Evolutionary conservation across 129 eudicot genomes (phyloP), one percentile per base, ranked within the genome.

Genomic region (Flaveria ramosissima): DNA sequence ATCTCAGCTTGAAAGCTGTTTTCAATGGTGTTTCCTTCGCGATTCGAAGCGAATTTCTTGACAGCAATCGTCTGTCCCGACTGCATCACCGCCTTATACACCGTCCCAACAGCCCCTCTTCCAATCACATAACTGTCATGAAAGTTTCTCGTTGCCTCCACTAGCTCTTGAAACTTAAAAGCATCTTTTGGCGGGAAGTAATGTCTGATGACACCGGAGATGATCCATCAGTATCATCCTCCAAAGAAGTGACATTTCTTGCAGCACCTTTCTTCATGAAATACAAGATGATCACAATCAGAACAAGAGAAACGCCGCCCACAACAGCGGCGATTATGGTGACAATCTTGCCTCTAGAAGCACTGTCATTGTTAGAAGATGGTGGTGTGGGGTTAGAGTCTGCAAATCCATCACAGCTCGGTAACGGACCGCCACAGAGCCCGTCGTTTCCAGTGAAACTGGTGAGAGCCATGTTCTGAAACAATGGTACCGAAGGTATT

Each of bases 1-100:
- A 95, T 95, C 88, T 95, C 99, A 1, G 99, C 97, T 27, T 88
- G 86, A 65, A 95, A 95, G 76, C 97, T 92, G 85, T 89, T 85
- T 20, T 95, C 99, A 0, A 92, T 85, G 70, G 56, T 89, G 80
- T 85, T 86, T 4, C 99, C 95, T 72, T 95, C 99, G 67, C 99
- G 84, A 63, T 95, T 91, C 1, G 99, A 95, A 17, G 88, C 92
- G 20, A 95, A 88, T 78, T 89, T 91, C 89, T 95, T 95, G 15
- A 95, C 94, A 6, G 99, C 99, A 32, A 95, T 78, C 6, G 74
- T 85, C 17, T 74, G 88, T 14, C 92, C 90, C 1, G 97, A 82
- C n/a, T 62, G 87, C 90, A 95, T 86, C 7, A 89, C 97, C 6
- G 99, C 99, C 87, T 92, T 95, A 57, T 95, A 95, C 56, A 95